Base-by-base conservation (phyloP, 768 basidiomycete species). In the Amanita molliuscula region DNA sequence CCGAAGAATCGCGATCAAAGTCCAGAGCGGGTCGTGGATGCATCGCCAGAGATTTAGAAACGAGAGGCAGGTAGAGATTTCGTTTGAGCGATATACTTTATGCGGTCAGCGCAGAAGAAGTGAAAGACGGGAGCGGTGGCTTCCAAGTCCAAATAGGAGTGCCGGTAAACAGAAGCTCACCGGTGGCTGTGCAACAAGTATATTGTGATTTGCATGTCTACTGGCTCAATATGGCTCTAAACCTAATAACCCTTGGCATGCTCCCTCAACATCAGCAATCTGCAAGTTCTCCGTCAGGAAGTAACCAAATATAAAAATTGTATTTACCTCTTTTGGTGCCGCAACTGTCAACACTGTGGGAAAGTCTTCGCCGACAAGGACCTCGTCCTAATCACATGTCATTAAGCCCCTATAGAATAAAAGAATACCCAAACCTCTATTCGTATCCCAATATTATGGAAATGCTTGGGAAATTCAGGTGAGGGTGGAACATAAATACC, bases 391-490 rank as follows among this genome's bases (percentile, higher is more conserved):
- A 54, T 23, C 33, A 45, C 10, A 29, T 15, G 20, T 37, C 10
- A 29, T 8, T 15, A 40, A 7, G 15, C 4, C 25, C 23, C 29
- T 2, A 16, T 48, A 31, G 15, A n/a, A 20, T 33, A 40, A 43
- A 54, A 44, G 11, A 48, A 49, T 26, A 53, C 55, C 35, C 50
- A 31, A 41, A 84, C 88, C 75, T 95, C 95, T 58, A 99, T 91
- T 41, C 95, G 81, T 52, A 98, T 83, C 6, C 89, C 92, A 25
- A 96, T 77, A 55, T 91, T 86, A 57, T 95, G 93, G 65, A 92
- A 98, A 46, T 79, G 78, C 55, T 78, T 84, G 2, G 95, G 96
- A 64, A 89, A 97, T 40, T 78, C 69, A 2, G 81, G 60, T 6
- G 76, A 73, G 1, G 84, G 80, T 3, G 95, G 96, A 34, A 99